phyloP scores from a whole-genome alignment of 1,284 basidiomycete species.

The Leccinum subspadiceum region DNA sequence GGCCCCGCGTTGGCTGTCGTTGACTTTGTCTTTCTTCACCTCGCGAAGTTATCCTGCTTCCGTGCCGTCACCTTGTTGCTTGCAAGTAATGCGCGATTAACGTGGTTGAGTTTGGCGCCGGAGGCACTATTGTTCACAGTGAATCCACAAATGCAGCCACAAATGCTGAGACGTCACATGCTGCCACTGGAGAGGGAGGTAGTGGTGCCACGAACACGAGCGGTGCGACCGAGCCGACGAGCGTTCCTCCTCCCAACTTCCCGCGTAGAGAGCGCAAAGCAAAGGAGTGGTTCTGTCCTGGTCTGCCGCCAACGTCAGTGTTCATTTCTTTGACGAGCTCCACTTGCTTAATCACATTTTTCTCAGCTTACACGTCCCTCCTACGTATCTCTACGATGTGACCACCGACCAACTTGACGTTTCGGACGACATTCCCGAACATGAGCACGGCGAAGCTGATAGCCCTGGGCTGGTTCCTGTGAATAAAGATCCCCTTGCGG shows the following conservation, averaged over 20 bases:
- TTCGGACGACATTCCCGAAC: constrained; percentile 32
- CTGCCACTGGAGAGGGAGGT: constrained; percentile 16
- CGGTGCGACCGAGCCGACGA: constrained; percentile 23
- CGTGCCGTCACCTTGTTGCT: constrained; percentile 87
- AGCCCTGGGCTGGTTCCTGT: neutral
- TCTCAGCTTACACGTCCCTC: constrained; percentile 80
- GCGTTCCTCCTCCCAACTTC: constrained; percentile 30
- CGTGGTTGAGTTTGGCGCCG: constrained; percentile 85
- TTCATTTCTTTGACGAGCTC: neutral
- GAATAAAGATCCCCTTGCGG: constrained; percentile 16
- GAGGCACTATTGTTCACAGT: constrained; percentile 51
- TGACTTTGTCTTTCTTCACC: constrained; percentile 84
- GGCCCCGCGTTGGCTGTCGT: constrained; percentile 77
- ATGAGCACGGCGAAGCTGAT: constrained; percentile 19
- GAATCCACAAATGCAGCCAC: constrained; percentile 39
- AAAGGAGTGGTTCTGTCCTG: constrained; percentile 91
- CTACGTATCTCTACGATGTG: constrained; percentile 73
- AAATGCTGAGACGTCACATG: constrained; percentile 5
- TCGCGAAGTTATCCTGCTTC: constrained; percentile 85
- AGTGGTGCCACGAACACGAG: constrained; percentile 21
- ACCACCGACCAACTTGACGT: constrained; percentile 50
- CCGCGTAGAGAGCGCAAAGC: constrained; percentile 81
- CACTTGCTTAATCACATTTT: neutral
- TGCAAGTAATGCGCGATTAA: constrained; percentile 90
- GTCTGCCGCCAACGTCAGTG: constrained; percentile 84